Evolutionary conservation across 768 basidiomycete genomes (phyloP).

Genomic region (Leccinum broughii): DNA sequence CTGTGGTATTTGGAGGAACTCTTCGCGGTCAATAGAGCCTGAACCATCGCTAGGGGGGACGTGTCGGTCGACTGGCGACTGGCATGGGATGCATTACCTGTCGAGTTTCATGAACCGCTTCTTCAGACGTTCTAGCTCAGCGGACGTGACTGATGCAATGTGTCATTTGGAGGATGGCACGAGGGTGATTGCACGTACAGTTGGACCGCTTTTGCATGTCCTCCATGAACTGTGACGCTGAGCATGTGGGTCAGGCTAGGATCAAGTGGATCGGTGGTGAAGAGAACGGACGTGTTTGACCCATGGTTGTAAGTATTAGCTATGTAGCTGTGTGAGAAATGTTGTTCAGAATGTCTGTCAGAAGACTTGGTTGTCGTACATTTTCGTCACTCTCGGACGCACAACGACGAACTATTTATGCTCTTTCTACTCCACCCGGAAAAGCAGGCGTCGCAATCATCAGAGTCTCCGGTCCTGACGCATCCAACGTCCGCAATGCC

Average conservation of each 20-base stretch:
- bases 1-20: constrained; percentile 98
- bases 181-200: constrained; percentile 58
- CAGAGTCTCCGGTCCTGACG: constrained; percentile 79
- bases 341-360: not conserved
- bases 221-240: constrained; percentile 94
- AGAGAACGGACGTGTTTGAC: constrained; percentile 72
- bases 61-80: not conserved
- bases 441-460: constrained; percentile 83
- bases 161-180: constrained; percentile 11
- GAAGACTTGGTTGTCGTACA: constrained; percentile 2
- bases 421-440: constrained; percentile 83
- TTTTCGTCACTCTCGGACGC: constrained; percentile 41
- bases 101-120: constrained; percentile 99
- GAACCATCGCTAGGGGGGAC: constrained; percentile 76
- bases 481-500: constrained; percentile 56
- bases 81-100: constrained; percentile 48
- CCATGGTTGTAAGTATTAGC: constrained; percentile 49
- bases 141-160: constrained; percentile 74
- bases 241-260: constrained; percentile 10
- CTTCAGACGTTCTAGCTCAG: constrained; percentile 93
- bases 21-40: constrained; percentile 97
- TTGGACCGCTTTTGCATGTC: constrained; percentile 98
- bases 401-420: constrained; percentile 80
- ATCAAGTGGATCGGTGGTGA: not conserved
- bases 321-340: not conserved